phyloP scores from a whole-genome alignment of 257 asterid genomes.

The Gynochthodes officinalis region DNA sequence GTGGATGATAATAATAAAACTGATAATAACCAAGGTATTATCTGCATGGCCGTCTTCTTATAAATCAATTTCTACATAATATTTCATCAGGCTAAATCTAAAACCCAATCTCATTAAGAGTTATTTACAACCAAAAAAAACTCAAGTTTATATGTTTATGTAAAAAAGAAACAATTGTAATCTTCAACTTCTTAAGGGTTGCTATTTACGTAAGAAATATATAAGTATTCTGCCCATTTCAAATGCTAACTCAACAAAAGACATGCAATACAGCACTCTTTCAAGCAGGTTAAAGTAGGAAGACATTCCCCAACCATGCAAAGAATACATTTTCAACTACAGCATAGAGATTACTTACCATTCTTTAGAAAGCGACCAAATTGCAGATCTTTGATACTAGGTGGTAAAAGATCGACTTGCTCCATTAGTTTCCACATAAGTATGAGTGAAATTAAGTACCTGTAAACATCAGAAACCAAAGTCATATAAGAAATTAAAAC shows the following conservation, averaged over 20 bases:
- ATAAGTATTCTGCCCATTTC: not conserved
- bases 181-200: not conserved
- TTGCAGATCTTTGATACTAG: conserved; percentile 51
- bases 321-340: not conserved
- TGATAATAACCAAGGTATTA: too few species aligned
- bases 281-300: not conserved
- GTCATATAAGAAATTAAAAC: not conserved
- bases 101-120: not conserved
- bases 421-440: conserved; percentile 55
- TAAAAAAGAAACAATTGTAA: not conserved
- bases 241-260: not conserved
- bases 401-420: conserved; percentile 59
- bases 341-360: conserved; percentile 36
- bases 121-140: too few species aligned
- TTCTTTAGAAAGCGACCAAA: conserved; percentile 62
- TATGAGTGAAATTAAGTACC: conserved; percentile 68
- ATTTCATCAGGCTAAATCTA: too few species aligned
- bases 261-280: not conserved
- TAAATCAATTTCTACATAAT: not conserved
- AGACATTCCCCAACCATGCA: not conserved
- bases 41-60: too few species aligned
- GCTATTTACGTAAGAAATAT: not conserved
- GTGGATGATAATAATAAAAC: too few species aligned
- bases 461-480: conserved; percentile 16
- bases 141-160: not conserved